phyloP scores from a whole-genome alignment of 306 rosid genomes.

The Dicorynia guianensis region DNA sequence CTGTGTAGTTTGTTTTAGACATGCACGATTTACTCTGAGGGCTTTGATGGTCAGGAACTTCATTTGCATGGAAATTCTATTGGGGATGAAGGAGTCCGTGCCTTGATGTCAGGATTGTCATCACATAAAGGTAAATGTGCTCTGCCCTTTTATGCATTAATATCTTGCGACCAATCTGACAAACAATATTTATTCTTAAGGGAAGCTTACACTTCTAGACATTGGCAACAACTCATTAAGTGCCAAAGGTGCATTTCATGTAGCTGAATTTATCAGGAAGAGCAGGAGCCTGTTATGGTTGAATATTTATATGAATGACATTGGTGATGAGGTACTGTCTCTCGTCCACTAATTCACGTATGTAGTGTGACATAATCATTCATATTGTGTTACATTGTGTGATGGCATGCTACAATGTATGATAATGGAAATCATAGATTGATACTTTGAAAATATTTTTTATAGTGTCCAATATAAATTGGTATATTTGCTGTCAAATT shows the following conservation, averaged over 20 bases:
- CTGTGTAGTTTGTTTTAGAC: constrained; percentile 35
- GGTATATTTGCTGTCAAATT: constrained; percentile 21
- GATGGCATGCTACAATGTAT: constrained; percentile 18
- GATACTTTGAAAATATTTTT: neutral
- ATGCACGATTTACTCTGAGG: constrained; percentile 35
- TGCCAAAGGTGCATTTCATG: constrained; percentile 82
- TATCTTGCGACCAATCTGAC: constrained; percentile 43
- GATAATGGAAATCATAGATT: constrained; percentile 23
- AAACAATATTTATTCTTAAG: constrained; percentile 54
- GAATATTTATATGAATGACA: constrained; percentile 95
- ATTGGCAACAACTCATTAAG: constrained; percentile 88
- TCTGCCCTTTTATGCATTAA: constrained; percentile 24
- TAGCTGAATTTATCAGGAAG: constrained; percentile 80
- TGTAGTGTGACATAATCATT: constrained; percentile 19
- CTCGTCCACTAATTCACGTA: constrained; percentile 21
- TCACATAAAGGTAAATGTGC: constrained; percentile 69
- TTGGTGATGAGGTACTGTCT: constrained; percentile 88
- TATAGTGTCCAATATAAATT: constrained; percentile 22
- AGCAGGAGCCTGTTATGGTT: constrained; percentile 75
- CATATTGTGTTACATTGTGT: constrained; percentile 6
- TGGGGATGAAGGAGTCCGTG: constrained; percentile 91
- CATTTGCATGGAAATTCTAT: constrained; percentile 95
- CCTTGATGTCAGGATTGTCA: constrained; percentile 79
- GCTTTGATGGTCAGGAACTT: constrained; percentile 70
- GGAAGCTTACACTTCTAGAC: constrained; percentile 82